phyloP scores from a whole-genome alignment of 192 early-diverging fungal species.

The Endogone sp. region DNA sequence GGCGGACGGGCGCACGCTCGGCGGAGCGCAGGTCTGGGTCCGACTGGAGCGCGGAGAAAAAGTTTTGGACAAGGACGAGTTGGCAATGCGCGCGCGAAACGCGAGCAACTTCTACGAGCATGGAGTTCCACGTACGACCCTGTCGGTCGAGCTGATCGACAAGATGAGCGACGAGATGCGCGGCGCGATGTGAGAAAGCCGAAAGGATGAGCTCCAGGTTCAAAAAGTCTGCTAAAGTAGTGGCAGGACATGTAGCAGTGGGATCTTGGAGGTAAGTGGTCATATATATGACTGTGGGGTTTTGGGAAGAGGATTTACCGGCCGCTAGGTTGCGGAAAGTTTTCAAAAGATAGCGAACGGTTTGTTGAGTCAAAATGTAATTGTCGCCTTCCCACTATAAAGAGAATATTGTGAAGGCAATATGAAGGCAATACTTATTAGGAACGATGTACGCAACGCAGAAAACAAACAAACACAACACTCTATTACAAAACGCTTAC shows the following conservation, averaged over 20 bases:
- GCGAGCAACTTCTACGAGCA: slow-evolving; percentile 69
- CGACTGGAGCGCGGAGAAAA: slow-evolving; percentile 54
- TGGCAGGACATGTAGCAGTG: slow-evolving; percentile 54
- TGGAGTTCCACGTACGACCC: slow-evolving; percentile 68
- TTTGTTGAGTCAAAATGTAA: slow-evolving; percentile 84
- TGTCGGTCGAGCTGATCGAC: slow-evolving; percentile 58
- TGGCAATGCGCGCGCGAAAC: slow-evolving; percentile 77
- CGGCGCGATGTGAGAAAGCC: slow-evolving; percentile 66
- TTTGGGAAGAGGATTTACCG: slow-evolving; percentile 39
- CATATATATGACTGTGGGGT: slow-evolving; percentile 38
- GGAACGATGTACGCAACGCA: too few species aligned
- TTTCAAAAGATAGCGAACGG: slow-evolving; percentile 73
- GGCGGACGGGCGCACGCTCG: slow-evolving; percentile 24
- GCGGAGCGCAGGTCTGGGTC: slow-evolving; percentile 33
- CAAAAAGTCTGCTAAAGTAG: slow-evolving; percentile 43
- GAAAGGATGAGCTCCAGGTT: slow-evolving; percentile 59
- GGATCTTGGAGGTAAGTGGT: slow-evolving; percentile 51
- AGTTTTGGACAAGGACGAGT: slow-evolving; percentile 70
- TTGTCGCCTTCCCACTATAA: slow-evolving; percentile 77
- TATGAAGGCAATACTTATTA: background rate
- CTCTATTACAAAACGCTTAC: too few species aligned
- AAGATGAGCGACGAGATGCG: slow-evolving; percentile 55
- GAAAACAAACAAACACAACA: too few species aligned
- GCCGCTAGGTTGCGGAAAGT: slow-evolving; percentile 54
- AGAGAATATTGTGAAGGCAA: background rate